These are phyloP conservation scores for Aphanomyces invadans DNA, from an alignment of 352 stramenopile species.

Conservation along the genomic window DNA sequence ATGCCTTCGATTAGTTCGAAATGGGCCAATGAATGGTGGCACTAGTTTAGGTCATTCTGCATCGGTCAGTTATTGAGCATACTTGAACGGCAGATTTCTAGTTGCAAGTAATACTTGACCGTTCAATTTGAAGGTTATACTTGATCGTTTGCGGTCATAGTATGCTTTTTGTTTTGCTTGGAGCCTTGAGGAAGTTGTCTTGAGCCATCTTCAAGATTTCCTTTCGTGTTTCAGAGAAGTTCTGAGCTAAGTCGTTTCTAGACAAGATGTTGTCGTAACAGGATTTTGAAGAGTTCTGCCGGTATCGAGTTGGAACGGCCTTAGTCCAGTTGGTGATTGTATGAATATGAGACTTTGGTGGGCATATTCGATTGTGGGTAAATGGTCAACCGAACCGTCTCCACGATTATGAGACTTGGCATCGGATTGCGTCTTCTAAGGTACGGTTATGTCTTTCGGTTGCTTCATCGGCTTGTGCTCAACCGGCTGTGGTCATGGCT, in stretches of 20 bases:
- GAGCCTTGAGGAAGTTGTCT: not conserved
- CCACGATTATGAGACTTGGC: constrained; percentile 9
- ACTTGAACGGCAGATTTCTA: not conserved
- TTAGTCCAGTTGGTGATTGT: constrained; percentile 1
- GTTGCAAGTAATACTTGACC: constrained; percentile 13
- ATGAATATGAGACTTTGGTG: not conserved
- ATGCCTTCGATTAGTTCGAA: constrained; percentile 3
- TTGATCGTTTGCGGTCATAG: constrained; percentile 9
- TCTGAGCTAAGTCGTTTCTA: constrained; percentile 7
- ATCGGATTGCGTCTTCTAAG: constrained; percentile 10
- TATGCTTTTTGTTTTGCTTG: constrained; percentile 8
- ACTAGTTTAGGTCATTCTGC: constrained; percentile 5
- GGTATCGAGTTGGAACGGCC: not conserved
- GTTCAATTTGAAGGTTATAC: not conserved
- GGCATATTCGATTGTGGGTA: constrained; percentile 24
- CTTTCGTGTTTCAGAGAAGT: constrained; percentile 2
- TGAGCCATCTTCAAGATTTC: not conserved
- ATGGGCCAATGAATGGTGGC: constrained; percentile 9
- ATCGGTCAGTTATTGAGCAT: not conserved
- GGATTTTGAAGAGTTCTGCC: not conserved
- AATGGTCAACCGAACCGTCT: constrained; percentile 14
- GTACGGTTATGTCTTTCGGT: constrained; percentile 22
- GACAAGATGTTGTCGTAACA: not conserved
- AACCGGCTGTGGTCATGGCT: constrained; percentile 22
- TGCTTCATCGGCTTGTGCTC: constrained; percentile 17